phyloP scores from a whole-genome alignment of 768 basidiomycete species.

The Pisolithus tinctorius region DNA sequence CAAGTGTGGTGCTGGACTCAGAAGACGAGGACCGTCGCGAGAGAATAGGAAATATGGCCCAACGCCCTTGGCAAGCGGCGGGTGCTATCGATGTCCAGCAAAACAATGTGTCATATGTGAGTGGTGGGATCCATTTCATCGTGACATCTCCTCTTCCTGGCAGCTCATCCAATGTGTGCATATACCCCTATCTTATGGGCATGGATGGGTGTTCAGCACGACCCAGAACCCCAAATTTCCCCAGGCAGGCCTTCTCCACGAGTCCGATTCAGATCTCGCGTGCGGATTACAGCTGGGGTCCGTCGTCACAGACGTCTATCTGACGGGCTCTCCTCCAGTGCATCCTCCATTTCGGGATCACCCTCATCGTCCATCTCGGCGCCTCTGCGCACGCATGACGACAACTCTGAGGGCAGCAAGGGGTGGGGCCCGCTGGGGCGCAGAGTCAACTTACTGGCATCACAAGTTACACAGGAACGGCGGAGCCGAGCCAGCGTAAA shows the following conservation, averaged over 20 bases:
- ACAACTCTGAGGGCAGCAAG: slow-evolving; percentile 37
- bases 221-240: slow-evolving; percentile 1
- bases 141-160: not conserved
- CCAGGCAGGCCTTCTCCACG: slow-evolving; percentile 17
- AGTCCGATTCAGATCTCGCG: slow-evolving; percentile 68
- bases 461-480: slow-evolving; percentile 2
- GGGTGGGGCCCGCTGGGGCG: slow-evolving; percentile 59
- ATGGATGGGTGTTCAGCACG: slow-evolving; percentile 11
- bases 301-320: slow-evolving; percentile 36
- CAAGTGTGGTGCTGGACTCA: slow-evolving; percentile 5
- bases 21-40: slow-evolving; percentile 13
- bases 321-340: slow-evolving; percentile 17
- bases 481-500: not conserved
- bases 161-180: not conserved
- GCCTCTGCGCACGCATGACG: slow-evolving; percentile 53
- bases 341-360: slow-evolving; percentile 50
- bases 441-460: slow-evolving; percentile 36
- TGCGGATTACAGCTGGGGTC: slow-evolving; percentile 70
- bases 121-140: not conserved
- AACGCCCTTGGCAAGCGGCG: not conserved
- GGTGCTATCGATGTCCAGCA: not conserved
- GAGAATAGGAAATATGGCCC: not conserved
- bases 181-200: not conserved
- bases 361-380: slow-evolving; percentile 79
- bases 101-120: not conserved